Conservation (phyloP, 371 early-diverging fungal species). For the Basidiobolus meristosporus region DNA sequence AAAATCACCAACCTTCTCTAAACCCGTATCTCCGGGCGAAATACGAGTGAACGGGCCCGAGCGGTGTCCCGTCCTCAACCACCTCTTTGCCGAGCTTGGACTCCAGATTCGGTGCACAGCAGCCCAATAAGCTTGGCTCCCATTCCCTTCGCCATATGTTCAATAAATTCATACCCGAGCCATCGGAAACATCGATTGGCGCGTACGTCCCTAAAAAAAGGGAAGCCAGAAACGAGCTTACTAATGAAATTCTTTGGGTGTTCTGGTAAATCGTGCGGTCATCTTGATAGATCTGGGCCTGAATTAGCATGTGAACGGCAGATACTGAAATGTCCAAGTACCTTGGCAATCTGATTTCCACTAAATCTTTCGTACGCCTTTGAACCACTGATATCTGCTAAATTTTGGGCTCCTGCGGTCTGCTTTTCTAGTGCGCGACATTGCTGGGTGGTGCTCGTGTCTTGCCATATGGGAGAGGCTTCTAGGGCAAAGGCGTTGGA, state of each 20-base stretch:
- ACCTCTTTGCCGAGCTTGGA: slow-evolving; percentile 18
- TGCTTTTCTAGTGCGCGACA: slow-evolving; percentile 34
- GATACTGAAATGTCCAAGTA: slow-evolving; percentile 6
- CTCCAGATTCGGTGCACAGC: slow-evolving; percentile 18
- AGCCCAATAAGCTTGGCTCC: slow-evolving; percentile 12
- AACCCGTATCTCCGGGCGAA: slow-evolving; percentile 31
- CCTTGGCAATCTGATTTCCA: slow-evolving; percentile 52
- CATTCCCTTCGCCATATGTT: slow-evolving; percentile 35
- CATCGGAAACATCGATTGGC: slow-evolving; percentile 56
- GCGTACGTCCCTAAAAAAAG: slow-evolving; percentile 36
- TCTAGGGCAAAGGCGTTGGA: slow-evolving; percentile 28
- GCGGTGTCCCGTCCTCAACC: slow-evolving; percentile 12
- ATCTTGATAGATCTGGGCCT: slow-evolving; percentile 11
- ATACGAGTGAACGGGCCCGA: slow-evolving; percentile 21
- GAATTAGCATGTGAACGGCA: neutral
- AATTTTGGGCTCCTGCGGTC: slow-evolving; percentile 29
- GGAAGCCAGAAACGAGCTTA: slow-evolving; percentile 49
- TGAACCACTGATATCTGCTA: slow-evolving; percentile 54
- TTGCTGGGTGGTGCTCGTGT: slow-evolving; percentile 46
- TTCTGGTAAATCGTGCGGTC: slow-evolving; percentile 11
- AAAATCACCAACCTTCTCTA: slow-evolving; percentile 14
- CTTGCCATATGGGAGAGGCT: slow-evolving; percentile 72
- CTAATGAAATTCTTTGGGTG: slow-evolving; percentile 39
- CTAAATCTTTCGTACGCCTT: slow-evolving; percentile 65
- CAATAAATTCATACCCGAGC: slow-evolving; percentile 65